A percentile compares a stretch with the other conserved stretches of the same genome.
These are phyloP conservation scores for Martiniozyma asiatica DNA, from an alignment of 1,139 yeast species.

Conservation along the genomic window DNA sequence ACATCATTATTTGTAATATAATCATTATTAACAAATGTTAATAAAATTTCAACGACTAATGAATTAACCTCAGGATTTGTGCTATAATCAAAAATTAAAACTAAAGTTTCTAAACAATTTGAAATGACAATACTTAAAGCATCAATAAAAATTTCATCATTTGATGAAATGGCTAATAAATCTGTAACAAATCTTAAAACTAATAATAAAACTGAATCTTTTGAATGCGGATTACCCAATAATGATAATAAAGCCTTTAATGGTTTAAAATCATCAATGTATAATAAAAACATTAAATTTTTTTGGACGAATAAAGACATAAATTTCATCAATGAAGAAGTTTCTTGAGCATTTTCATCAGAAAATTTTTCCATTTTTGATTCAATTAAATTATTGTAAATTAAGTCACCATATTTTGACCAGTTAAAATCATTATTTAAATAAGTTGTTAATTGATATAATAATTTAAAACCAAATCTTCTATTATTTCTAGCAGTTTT, in stretches of 20 bases:
- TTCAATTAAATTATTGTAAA: constrained; percentile 43
- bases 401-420: constrained; percentile 38
- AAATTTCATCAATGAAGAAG: constrained; percentile 65
- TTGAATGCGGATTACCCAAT: constrained; percentile 43
- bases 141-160: constrained; percentile 32
- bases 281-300: constrained; percentile 39
- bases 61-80: constrained; percentile 39
- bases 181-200: constrained; percentile 46
- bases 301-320: constrained; percentile 51
- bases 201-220: constrained; percentile 50
- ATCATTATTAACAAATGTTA: constrained; percentile 47
- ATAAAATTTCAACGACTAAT: constrained; percentile 39
- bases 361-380: constrained; percentile 63
- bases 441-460: constrained; percentile 37
- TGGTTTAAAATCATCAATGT: constrained; percentile 45
- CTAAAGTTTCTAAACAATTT: constrained; percentile 39
- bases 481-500: constrained; percentile 45
- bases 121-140: constrained; percentile 46
- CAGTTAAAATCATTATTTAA: constrained; percentile 40
- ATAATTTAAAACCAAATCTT: constrained; percentile 48
- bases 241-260: constrained; percentile 44
- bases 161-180: constrained; percentile 23
- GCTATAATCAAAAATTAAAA: constrained; percentile 33
- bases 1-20: constrained; percentile 48
- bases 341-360: constrained; percentile 68